phyloP scores from a whole-genome alignment of 768 basidiomycete species.

The Chiua virens region DNA sequence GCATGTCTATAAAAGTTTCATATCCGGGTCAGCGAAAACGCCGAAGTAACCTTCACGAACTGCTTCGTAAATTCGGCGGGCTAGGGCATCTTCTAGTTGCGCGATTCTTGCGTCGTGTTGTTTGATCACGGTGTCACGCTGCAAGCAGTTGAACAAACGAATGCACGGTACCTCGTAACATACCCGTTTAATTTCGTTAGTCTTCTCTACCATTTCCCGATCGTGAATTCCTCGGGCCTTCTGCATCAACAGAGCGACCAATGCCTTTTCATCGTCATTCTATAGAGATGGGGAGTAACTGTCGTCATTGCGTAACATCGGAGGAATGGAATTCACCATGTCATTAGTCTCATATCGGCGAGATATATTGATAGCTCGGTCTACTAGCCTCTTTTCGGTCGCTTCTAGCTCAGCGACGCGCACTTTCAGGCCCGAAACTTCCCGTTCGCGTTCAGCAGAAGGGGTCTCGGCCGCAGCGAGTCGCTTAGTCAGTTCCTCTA shows the following conservation, averaged over 20 bases:
- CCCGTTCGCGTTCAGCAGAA: constrained; percentile 28
- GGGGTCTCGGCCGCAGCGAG: constrained; percentile 23
- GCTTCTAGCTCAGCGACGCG: constrained; percentile 30
- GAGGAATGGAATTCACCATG: constrained; percentile 39
- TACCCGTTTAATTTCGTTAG: constrained; percentile 57
- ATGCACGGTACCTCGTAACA: neutral
- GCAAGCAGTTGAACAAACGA: constrained; percentile 6
- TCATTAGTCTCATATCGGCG: constrained; percentile 45
- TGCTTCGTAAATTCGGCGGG: constrained; percentile 42
- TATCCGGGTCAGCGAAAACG: constrained; percentile 14
- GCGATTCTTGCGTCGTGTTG: constrained; percentile 44
- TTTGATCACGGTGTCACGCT: constrained; percentile 51
- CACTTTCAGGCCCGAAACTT: constrained; percentile 17
- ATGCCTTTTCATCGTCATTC: constrained; percentile 50
- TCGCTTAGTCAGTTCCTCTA: constrained; percentile 22
- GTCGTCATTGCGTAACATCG: constrained; percentile 11
- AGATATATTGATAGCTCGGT: constrained; percentile 28
- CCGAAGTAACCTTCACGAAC: constrained; percentile 14
- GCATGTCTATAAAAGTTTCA: constrained; percentile 10
- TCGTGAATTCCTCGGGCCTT: constrained; percentile 50
- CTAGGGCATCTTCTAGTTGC: constrained; percentile 47
- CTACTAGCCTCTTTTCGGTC: constrained; percentile 27
- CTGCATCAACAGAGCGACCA: constrained; percentile 46
- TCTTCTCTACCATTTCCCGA: constrained; percentile 51
- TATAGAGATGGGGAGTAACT: constrained; percentile 19